Conservation (phyloP, 2,329 filamentous ascomycete genomes). For the Pestalotiopsis sp. region DNA sequence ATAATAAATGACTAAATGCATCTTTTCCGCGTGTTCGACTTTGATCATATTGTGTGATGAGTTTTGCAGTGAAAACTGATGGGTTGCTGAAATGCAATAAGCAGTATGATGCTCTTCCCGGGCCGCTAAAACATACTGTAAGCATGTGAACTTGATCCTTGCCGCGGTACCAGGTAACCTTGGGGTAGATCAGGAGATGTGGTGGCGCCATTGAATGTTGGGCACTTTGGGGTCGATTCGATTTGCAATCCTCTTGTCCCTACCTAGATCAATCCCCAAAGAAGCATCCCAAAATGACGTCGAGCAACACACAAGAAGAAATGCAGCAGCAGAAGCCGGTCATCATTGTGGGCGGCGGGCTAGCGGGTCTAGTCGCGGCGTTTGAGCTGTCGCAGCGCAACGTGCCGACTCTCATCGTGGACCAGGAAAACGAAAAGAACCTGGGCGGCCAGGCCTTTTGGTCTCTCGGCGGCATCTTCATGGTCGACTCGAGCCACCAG, state of each 20-base stretch:
- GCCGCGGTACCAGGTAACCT: too few species aligned
- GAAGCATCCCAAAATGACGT: not conserved
- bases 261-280: not conserved
- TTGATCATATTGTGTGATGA: too few species aligned
- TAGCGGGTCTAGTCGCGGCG: conserved; percentile 63
- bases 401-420: conserved; percentile 55
- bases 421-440: conserved; percentile 60
- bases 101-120: not conserved
- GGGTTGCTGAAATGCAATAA: not conserved
- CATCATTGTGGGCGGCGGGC: conserved; percentile 59
- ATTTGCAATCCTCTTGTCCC: not conserved
- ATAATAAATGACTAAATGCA: too few species aligned
- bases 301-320: not conserved
- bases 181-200: too few species aligned
- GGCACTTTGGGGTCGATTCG: not conserved
- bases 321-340: conserved; percentile 37
- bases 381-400: conserved; percentile 56
- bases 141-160: not conserved
- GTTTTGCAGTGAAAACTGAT: not conserved
- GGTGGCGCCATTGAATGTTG: too few species aligned
- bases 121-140: not conserved
- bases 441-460: conserved; percentile 67
- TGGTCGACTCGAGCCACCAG: conserved; percentile 60
- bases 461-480: conserved; percentile 65
- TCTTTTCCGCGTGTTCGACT: too few species aligned